phyloP scores from a whole-genome alignment of 495 filamentous ascomycete genomes.

The Penicillium desertorum region DNA sequence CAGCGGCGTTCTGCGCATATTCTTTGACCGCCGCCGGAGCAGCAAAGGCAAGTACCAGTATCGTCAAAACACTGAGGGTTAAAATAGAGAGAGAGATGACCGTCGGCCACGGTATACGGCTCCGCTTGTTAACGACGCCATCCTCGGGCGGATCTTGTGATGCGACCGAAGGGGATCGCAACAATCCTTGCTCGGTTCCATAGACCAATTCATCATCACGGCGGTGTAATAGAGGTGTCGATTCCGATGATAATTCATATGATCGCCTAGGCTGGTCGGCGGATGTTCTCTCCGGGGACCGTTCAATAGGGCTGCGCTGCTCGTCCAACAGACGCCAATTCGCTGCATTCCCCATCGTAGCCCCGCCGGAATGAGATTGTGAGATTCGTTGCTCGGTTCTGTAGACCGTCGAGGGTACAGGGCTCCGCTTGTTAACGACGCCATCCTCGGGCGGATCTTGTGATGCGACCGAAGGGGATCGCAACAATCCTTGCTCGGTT shows the following conservation, averaged over 20 bases:
- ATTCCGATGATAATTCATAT: slow-evolving; percentile 43
- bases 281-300: slow-evolving; percentile 14
- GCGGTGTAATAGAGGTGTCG: slow-evolving; percentile 43
- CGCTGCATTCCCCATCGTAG: too few species aligned
- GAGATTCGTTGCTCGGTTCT: slow-evolving; percentile 7
- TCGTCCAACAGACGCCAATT: slow-evolving; percentile 22
- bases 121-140: slow-evolving; percentile 27
- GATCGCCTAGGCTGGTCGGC: slow-evolving; percentile 23
- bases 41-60: slow-evolving; percentile 69
- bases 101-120: slow-evolving; percentile 54
- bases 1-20: slow-evolving; percentile 79
- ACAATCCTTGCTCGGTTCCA: slow-evolving; percentile 30
- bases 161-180: slow-evolving; percentile 23
- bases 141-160: slow-evolving; percentile 18
- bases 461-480: slow-evolving; percentile 24
- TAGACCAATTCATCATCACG: slow-evolving; percentile 39
- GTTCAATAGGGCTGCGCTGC: slow-evolving; percentile 15
- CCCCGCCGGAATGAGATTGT: background rate
- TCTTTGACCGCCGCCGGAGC: slow-evolving; percentile 75
- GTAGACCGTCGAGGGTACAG: slow-evolving; percentile 53
- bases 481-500: slow-evolving; percentile 24
- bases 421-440: slow-evolving; percentile 29
- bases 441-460: slow-evolving; percentile 14
- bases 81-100: slow-evolving; percentile 54
- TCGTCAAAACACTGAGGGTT: slow-evolving; percentile 44